Evolutionary conservation across 768 basidiomycete genomes (phyloP).

Genomic region (Kwoniella newhampshirensis): DNA sequence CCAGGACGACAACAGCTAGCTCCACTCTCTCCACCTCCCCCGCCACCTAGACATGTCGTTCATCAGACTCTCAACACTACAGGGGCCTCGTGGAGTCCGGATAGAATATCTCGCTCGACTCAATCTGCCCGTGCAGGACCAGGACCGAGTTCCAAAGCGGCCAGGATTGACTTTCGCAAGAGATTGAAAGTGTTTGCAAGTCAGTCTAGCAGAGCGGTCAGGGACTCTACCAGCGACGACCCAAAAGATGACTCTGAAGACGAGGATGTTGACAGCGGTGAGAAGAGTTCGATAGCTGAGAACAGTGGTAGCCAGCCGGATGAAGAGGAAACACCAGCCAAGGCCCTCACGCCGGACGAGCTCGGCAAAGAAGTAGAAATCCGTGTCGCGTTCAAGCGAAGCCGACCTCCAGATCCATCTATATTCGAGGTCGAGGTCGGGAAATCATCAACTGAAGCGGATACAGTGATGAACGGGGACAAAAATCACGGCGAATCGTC

Average conservation of each 20-base stretch:
- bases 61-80: constrained; percentile 61
- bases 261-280: background rate
- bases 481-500: background rate
- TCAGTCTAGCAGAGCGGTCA: constrained; percentile 13
- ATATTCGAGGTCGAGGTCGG: constrained; percentile 26
- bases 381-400: background rate
- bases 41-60: constrained; percentile 30
- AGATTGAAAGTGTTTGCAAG: constrained; percentile 62
- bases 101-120: constrained; percentile 5
- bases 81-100: constrained; percentile 58
- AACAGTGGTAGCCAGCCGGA: background rate
- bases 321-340: background rate
- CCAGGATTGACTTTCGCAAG: constrained; percentile 56
- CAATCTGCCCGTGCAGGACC: constrained; percentile 14
- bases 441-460: constrained; percentile 28
- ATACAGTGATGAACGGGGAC: background rate
- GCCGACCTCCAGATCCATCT: constrained; percentile 32
- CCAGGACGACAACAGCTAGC: constrained; percentile 11
- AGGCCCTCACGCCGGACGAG: too few relatives aligned
- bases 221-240: constrained; percentile 2
- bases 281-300: background rate
- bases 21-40: background rate
- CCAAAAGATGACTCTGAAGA: constrained; percentile 24
- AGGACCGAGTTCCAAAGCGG: constrained; percentile 24
- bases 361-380: too few relatives aligned